A percentile compares a stretch with the other conserved stretches of the same genome.
phyloP scores from a whole-genome alignment of 371 early-diverging fungal species.

The Chytridium lagenaria region DNA sequence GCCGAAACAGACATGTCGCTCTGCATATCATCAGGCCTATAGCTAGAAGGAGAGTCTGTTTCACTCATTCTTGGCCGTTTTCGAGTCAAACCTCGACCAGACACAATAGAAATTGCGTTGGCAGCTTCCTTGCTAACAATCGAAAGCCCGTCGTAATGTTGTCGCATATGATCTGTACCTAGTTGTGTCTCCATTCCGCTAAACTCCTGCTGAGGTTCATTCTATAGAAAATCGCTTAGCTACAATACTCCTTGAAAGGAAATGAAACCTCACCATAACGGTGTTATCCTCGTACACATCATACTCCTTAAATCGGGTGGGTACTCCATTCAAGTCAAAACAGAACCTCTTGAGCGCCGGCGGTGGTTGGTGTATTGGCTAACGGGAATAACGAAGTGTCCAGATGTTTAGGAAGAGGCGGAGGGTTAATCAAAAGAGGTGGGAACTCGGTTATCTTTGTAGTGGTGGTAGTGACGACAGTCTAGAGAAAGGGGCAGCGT shows the following conservation, averaged over 20 bases:
- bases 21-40: conserved; percentile 2
- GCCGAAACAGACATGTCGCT: neutral
- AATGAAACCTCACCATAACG: neutral
- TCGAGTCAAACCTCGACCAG: too few relatives aligned
- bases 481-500: conserved; percentile 35
- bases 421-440: conserved; percentile 57
- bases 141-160: too few relatives aligned
- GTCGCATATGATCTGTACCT: too few relatives aligned
- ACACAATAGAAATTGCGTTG: too few relatives aligned
- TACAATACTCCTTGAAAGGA: neutral
- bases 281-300: conserved; percentile 39
- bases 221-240: neutral
- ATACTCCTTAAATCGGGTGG: conserved; percentile 62
- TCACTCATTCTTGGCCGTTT: too few relatives aligned
- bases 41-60: too few relatives aligned
- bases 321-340: conserved; percentile 67
- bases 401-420: conserved; percentile 49
- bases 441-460: conserved; percentile 68
- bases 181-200: too few relatives aligned
- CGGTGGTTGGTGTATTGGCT: conserved; percentile 67
- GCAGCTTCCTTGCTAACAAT: too few relatives aligned
- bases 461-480: conserved; percentile 69
- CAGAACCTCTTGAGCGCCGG: conserved; percentile 65
- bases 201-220: too few relatives aligned
- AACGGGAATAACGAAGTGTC: conserved; percentile 64